phyloP scores from a whole-genome alignment of 306 rosid species.

The Coriaria nepalensis region DNA sequence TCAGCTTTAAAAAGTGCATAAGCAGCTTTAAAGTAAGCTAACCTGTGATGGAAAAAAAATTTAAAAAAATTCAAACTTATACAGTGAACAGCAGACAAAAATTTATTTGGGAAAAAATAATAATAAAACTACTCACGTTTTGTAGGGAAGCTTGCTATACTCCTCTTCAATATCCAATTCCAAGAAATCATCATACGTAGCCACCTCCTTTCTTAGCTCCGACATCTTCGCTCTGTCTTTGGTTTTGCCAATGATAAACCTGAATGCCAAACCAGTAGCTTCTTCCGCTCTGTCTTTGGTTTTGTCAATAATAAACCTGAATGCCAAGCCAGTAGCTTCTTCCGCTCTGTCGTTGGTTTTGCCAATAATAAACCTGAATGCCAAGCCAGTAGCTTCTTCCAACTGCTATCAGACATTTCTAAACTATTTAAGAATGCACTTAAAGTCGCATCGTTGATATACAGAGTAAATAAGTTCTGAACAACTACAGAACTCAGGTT shows the following conservation, averaged over 20 bases:
- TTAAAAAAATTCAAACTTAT: not conserved
- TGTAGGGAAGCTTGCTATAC: slow-evolving; percentile 98
- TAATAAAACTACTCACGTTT: slow-evolving; percentile 66
- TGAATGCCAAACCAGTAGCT: slow-evolving; percentile 86
- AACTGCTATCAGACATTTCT: slow-evolving; percentile 38
- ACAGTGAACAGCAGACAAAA: no score
- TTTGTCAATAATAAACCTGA: slow-evolving; percentile 82
- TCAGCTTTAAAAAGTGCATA: slow-evolving; percentile 86
- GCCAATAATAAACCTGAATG: slow-evolving; percentile 87
- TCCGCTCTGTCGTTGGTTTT: slow-evolving; percentile 46
- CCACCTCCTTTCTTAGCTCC: slow-evolving; percentile 57
- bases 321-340: slow-evolving; percentile 87
- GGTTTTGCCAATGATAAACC: slow-evolving; percentile 80
- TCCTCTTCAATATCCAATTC: slow-evolving; percentile 88
- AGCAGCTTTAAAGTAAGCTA: slow-evolving; percentile 96
- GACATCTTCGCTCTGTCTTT: slow-evolving; percentile 54
- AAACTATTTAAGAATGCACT: no score
- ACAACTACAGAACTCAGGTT: no score
- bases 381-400: slow-evolving; percentile 95
- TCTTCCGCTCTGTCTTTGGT: slow-evolving; percentile 45
- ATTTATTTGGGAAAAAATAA: not conserved
- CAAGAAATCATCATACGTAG: slow-evolving; percentile 72
- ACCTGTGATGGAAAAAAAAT: slow-evolving; percentile 32
- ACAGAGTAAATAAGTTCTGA: no score
- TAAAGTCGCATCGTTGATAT: no score